phyloP scores from a whole-genome alignment of 495 filamentous ascomycete species.

The Cenococcum geophilum region DNA sequence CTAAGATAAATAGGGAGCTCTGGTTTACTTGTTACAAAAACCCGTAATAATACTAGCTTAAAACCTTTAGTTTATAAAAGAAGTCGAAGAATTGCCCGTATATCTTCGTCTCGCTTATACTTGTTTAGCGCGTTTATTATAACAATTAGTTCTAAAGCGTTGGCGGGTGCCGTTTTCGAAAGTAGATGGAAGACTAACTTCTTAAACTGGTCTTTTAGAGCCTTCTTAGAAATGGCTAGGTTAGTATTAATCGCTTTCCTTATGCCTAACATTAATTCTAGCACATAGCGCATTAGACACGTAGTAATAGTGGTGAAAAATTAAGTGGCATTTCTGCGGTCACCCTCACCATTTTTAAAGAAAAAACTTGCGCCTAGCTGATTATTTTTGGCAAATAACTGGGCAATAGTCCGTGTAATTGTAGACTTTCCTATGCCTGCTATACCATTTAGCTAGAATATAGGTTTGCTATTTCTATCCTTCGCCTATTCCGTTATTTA shows the following conservation, averaged over 20 bases:
- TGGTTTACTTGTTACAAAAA: slow-evolving; percentile 38
- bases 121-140: no score
- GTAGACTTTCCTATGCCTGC: no score
- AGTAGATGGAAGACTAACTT: slow-evolving; percentile 16
- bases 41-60: no score
- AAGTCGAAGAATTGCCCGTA: slow-evolving; percentile 29
- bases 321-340: slow-evolving; percentile 18
- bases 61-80: slow-evolving; percentile 25
- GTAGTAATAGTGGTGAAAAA: slow-evolving; percentile 27
- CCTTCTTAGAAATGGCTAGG: slow-evolving; percentile 17
- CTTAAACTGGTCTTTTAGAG: slow-evolving; percentile 13
- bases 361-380: slow-evolving; percentile 32
- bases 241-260: slow-evolving; percentile 13
- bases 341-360: slow-evolving; percentile 28
- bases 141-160: slow-evolving; percentile 2
- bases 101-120: slow-evolving; percentile 30
- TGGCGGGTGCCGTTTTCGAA: background rate
- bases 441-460: slow-evolving; percentile 37
- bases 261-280: slow-evolving; percentile 6
- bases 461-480: slow-evolving; percentile 13
- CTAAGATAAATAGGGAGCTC: slow-evolving; percentile 31
- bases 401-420: slow-evolving; percentile 27
- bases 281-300: slow-evolving; percentile 6
- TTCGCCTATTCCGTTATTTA: no score
- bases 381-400: slow-evolving; percentile 9